Evolutionary conservation across 345 rosid genomes (phyloP).

Genomic region (Eutrema heterophyllum): DNA sequence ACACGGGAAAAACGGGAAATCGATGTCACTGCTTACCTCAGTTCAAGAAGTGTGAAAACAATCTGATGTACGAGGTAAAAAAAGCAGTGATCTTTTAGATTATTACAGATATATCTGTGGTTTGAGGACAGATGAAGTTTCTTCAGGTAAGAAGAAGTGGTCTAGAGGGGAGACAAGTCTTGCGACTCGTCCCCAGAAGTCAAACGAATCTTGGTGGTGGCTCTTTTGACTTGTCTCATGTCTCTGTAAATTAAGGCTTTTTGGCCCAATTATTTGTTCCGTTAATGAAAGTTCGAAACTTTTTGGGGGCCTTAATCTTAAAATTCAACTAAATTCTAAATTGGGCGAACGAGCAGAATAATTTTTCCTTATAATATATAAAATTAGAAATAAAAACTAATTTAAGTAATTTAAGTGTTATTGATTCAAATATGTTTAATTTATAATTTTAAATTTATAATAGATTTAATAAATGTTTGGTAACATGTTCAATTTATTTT

Average conservation of each 20-base stretch:
- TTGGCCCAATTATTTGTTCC: neutral
- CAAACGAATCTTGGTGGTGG: neutral
- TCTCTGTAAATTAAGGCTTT: neutral
- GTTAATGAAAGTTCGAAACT: neutral
- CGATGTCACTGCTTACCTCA: slow-evolving; percentile 27
- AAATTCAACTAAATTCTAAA: too few relatives aligned
- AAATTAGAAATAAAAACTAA: too few relatives aligned
- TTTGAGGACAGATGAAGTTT: neutral
- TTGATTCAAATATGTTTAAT: too few relatives aligned
- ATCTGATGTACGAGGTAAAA: slow-evolving; percentile 9
- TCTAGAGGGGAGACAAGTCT: neutral
- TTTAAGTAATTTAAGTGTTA: too few relatives aligned
- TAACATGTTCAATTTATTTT: too few relatives aligned
- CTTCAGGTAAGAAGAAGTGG: neutral
- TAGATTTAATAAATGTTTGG: too few relatives aligned
- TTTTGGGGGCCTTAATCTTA: neutral
- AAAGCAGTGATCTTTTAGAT: neutral
- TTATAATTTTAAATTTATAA: too few relatives aligned
- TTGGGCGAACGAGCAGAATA: too few relatives aligned
- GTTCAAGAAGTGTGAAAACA: neutral
- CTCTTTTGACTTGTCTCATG: neutral
- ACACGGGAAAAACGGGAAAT: slow-evolving; percentile 1
- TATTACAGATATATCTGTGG: neutral
- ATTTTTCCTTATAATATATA: too few relatives aligned
- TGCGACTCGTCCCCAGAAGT: neutral